Percentiles rank a stretch among this genome's conserved stretches.
Evolutionary conservation across 1,284 basidiomycete species (phyloP).

Genomic region (Moniliophthora roreri): DNA sequence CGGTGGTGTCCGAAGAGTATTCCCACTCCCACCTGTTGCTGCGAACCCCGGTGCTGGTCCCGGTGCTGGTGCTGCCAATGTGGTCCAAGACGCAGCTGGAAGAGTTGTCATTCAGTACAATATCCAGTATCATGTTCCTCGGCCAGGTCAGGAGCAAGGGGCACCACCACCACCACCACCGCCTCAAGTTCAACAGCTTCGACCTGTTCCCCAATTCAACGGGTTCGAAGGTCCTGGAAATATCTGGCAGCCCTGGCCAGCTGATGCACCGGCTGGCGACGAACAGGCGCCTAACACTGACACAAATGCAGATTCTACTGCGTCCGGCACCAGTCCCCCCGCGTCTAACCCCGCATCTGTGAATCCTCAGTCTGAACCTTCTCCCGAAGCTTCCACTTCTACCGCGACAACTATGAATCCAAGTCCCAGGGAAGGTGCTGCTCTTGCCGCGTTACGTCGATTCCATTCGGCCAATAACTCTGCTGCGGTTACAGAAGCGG

Average conservation of each 20-base stretch:
- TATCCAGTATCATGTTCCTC: conserved; percentile 48
- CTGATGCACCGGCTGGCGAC: conserved; percentile 29
- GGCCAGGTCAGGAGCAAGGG: conserved; percentile 26
- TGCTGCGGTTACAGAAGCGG: conserved; percentile 1
- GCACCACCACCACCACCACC: conserved; percentile 24
- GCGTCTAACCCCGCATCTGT: neutral
- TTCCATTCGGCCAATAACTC: conserved; percentile 18
- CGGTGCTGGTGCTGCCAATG: conserved; percentile 19
- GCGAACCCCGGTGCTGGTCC: conserved; percentile 14
- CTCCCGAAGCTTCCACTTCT: conserved; percentile 14
- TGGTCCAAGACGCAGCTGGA: conserved; percentile 26
- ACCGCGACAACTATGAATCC: conserved; percentile 28
- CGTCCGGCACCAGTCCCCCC: conserved; percentile 10
- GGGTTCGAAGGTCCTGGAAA: conserved; percentile 65
- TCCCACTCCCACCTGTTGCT: conserved; percentile 19
- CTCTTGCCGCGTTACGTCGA: conserved; percentile 42
- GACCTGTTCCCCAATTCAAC: conserved; percentile 42
- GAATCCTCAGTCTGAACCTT: neutral
- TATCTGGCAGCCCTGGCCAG: conserved; percentile 62
- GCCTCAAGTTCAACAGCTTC: conserved; percentile 24
- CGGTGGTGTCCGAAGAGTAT: conserved; percentile 19
- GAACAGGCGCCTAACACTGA: neutral
- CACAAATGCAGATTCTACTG: neutral
- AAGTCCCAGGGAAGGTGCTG: conserved; percentile 39
- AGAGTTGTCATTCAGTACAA: conserved; percentile 56